Evolutionary conservation across 345 rosid species (phyloP).

Genomic region (Boechera divaricarpa): DNA sequence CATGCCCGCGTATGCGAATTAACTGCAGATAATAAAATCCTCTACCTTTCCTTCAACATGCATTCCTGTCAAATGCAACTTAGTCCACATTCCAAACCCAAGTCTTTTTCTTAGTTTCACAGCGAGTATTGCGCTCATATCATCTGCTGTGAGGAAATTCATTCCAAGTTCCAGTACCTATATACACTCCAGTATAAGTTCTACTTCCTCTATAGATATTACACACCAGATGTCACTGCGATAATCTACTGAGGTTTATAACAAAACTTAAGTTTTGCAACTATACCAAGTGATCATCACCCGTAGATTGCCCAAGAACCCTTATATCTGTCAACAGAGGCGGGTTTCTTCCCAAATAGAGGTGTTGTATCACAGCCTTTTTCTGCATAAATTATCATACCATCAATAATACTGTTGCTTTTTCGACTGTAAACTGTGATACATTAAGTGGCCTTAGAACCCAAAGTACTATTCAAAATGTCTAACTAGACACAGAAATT

Average conservation of each 20-base stretch:
- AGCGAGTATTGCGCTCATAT: conserved; percentile 94
- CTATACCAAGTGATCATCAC: conserved; percentile 90
- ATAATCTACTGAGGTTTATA: neutral
- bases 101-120: conserved; percentile 81
- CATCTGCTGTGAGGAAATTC: conserved; percentile 90
- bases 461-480: neutral
- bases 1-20: neutral
- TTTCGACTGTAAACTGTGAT: conserved; percentile 14
- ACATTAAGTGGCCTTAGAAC: conserved; percentile 16
- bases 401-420: neutral
- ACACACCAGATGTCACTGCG: neutral
- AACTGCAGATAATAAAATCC: neutral
- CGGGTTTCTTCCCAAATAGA: conserved; percentile 90
- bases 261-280: neutral
- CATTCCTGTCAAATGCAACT: conserved; percentile 92
- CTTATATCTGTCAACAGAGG: conserved; percentile 85
- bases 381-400: conserved; percentile 57
- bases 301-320: conserved; percentile 62
- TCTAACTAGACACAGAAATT: neutral
- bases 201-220: neutral
- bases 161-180: conserved; percentile 92
- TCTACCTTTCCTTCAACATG: conserved; percentile 98
- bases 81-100: conserved; percentile 95
- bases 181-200: conserved; percentile 39
- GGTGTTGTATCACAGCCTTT: conserved; percentile 70